phyloP scores from a whole-genome alignment of 192 early-diverging fungal genomes.

The Coemansia interrupta region DNA sequence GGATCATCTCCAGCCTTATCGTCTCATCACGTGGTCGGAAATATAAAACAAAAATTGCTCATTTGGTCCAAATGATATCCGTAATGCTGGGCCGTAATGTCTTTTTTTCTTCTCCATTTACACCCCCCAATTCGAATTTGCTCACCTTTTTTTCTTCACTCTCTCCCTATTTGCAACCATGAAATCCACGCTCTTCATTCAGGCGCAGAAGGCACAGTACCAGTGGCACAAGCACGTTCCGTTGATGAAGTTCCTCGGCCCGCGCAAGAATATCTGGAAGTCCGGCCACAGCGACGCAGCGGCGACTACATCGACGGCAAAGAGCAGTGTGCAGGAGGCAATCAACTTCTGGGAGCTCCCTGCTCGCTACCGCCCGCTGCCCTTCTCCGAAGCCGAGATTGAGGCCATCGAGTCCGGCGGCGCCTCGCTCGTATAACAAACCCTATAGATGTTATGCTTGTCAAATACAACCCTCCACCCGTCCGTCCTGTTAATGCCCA shows the following conservation, averaged over 20 bases:
- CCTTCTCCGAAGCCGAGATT: conserved; percentile 40
- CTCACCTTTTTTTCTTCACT: neutral
- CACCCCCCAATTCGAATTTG: neutral
- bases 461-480: no score
- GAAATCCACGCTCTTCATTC: conserved; percentile 21
- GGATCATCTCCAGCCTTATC: no score
- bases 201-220: conserved; percentile 35
- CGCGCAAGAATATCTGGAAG: conserved; percentile 43
- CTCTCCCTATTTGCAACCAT: conserved; percentile 5
- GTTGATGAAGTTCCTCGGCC: conserved; percentile 42
- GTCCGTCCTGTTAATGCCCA: neutral
- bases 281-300: conserved; percentile 7
- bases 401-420: conserved; percentile 53
- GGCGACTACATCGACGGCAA: neutral
- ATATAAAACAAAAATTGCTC: no score
- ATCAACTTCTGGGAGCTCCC: conserved; percentile 53
- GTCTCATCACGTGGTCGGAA: no score
- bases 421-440: conserved; percentile 23
- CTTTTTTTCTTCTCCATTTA: neutral
- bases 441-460: neutral
- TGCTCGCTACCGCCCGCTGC: conserved; percentile 47
- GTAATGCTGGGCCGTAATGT: no score
- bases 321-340: conserved; percentile 6
- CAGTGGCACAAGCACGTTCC: conserved; percentile 51
- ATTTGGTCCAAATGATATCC: no score